Conservation (phyloP, 2,329 filamentous ascomycete species). For the Tricladium varicosporioides region DNA sequence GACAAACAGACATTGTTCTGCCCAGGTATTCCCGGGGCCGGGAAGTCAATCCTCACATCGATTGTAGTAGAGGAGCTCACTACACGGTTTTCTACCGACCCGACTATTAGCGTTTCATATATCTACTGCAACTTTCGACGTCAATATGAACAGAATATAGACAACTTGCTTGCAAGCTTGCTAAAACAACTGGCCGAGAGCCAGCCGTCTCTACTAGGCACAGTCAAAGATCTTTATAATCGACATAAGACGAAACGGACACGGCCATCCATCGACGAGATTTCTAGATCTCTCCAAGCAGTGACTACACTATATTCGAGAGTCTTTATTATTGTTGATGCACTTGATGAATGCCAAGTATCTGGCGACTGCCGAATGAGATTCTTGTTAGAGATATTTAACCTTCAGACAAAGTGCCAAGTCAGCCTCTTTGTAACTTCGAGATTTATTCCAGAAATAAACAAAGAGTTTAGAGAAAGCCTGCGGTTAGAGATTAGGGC, state of each 20-base stretch:
- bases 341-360: constrained; percentile 18
- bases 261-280: constrained; percentile 25
- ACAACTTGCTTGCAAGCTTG: no score
- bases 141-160: no score
- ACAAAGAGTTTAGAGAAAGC: constrained; percentile 18
- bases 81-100: no score
- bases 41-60: no score
- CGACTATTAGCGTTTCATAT: no score
- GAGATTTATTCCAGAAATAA: constrained; percentile 28
- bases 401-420: constrained; percentile 16
- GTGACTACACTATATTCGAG: constrained; percentile 23
- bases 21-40: no score
- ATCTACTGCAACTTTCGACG: no score
- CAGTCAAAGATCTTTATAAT: no score
- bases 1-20: constrained; percentile 37
- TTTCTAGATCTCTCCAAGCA: constrained; percentile 20
- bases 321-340: constrained; percentile 18
- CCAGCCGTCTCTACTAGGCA: no score
- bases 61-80: no score
- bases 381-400: constrained; percentile 31
- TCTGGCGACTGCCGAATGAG: constrained; percentile 3
- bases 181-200: no score
- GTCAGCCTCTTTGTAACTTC: constrained; percentile 35
- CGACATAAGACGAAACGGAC: constrained; percentile 20
- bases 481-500: constrained; percentile 32